phyloP scores from a whole-genome alignment of 805 yeast species.

The Saccharomycopsis fibuligera region DNA sequence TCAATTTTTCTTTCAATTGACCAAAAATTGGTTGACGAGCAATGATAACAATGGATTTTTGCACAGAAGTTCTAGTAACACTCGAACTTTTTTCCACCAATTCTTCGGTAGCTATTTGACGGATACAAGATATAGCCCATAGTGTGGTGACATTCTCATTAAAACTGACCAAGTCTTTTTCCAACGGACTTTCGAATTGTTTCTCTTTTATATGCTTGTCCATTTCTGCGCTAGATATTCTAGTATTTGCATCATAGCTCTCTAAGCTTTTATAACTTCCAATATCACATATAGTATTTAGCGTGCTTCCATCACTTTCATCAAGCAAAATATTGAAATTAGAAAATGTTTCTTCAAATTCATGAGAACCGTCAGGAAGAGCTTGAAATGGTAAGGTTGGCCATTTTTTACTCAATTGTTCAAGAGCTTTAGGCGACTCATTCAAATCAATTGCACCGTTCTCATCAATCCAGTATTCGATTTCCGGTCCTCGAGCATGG shows the following conservation, averaged over 20 bases:
- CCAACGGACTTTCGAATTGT: not conserved
- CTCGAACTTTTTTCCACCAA: conserved; percentile 52
- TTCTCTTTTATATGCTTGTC: conserved; percentile 6
- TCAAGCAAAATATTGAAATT: conserved; percentile 81
- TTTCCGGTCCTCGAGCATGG: conserved; percentile 89
- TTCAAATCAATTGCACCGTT: conserved; percentile 33
- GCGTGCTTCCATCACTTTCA: conserved; percentile 39
- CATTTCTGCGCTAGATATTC: too few species aligned
- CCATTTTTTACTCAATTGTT: conserved; percentile 47
- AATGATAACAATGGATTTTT: conserved; percentile 85
- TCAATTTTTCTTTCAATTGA: conserved; percentile 82
- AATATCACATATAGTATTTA: conserved; percentile 33
- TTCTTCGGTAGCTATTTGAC: conserved; percentile 66
- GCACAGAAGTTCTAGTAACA: conserved; percentile 80
- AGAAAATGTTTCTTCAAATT: conserved; percentile 88
- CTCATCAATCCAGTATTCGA: conserved; percentile 76
- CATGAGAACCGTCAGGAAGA: conserved; percentile 91
- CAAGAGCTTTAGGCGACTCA: conserved; percentile 29
- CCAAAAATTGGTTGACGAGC: conserved; percentile 81
- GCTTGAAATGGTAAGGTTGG: conserved; percentile 91
- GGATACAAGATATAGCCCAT: conserved; percentile 92
- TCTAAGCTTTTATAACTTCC: conserved; percentile 13
- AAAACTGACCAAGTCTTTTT: conserved; percentile 9
- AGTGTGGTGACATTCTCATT: conserved; percentile 49
- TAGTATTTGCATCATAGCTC: conserved; percentile 32